Base-by-base conservation (phyloP, 1,284 basidiomycete genomes). In the Moesziomyces aphidis region DNA sequence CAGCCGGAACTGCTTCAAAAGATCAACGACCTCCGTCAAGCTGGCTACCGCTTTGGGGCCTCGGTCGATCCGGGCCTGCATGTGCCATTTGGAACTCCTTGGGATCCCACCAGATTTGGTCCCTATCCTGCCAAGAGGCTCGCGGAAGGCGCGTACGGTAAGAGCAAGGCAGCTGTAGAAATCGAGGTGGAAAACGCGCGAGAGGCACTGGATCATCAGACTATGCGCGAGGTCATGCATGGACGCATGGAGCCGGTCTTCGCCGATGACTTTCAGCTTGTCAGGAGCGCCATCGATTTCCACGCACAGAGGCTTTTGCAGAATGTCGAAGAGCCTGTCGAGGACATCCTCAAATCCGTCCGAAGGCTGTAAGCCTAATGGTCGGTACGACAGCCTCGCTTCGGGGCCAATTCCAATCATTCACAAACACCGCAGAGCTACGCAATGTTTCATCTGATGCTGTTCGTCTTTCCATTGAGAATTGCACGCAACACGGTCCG, bases 101-200 rank as follows among this genome's bases (percentile, higher is more conserved):
- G 63, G 57, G 31, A 66, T 11, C 47, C 26, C 6, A 9, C 13
- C 1, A 22, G 17, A 9, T 45, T 43, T 17, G 62, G 62, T 1
- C 62, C 62, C 4, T 65, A 65, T 24, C 62, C 62, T 15, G 26
- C 56, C 1, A n/a, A 31, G 3, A 21, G 62, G 13, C 34, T 65
- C 9, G 43, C 31, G 4, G 28, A 50, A 24, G 43, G 4, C 5
- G 45, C 19, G 5, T 15, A 15, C 11, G n/a, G 34, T 19, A 22
- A 24, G n/a, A 49, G 34, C 7, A 15, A 5, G 17, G 46, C 19
- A 13, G 51, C 34, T 5, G 1, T 53, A n/a, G n/a, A 45, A 47
- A 19, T 19, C 6, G 64, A 67, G n/a, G 4, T 68, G 42, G 48
- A 50, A 3, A 67, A 67, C n/a, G 64, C 64, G 7, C 10, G n/a